These are phyloP conservation scores for Bacidia gigantensis DNA, from an alignment of 495 filamentous ascomycete species.

Conservation along the genomic window DNA sequence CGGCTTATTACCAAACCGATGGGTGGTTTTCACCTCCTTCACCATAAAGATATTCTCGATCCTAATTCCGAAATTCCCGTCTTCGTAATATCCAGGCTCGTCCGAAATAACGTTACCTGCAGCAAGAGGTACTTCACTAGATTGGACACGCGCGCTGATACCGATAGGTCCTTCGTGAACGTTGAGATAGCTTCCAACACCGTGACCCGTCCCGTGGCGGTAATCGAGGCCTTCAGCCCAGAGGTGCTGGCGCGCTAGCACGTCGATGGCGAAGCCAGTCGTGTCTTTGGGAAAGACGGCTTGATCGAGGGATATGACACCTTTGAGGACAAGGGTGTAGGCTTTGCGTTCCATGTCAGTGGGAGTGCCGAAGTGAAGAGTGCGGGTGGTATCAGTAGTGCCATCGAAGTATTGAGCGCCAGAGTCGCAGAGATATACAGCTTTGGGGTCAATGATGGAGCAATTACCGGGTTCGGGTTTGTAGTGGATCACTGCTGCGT, in stretches of 20 bases:
- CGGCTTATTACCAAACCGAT: constrained; percentile 84
- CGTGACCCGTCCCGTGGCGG: constrained; percentile 92
- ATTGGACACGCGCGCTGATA: constrained; percentile 82
- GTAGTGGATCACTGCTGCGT: constrained; percentile 96
- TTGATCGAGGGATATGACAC: constrained; percentile 80
- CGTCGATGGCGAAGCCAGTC: constrained; percentile 81
- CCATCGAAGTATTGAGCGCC: constrained; percentile 92
- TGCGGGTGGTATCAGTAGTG: constrained; percentile 92
- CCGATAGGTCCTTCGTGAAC: constrained; percentile 98
- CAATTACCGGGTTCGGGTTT: constrained; percentile 77
- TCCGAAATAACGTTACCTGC: constrained; percentile 91
- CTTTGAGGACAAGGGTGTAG: constrained; percentile 92
- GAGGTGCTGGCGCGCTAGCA: constrained; percentile 76
- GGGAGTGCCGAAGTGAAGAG: constrained; percentile 80
- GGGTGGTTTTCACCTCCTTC: constrained; percentile 68
- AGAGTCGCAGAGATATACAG: constrained; percentile 92
- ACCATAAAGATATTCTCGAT: constrained; percentile 93
- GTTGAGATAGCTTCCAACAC: constrained; percentile 85
- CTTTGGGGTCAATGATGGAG: constrained; percentile 69
- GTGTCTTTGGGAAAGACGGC: constrained; percentile 91
- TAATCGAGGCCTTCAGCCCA: constrained; percentile 93
- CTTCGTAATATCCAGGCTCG: constrained; percentile 95
- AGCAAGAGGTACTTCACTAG: constrained; percentile 77
- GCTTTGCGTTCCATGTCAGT: constrained; percentile 76
- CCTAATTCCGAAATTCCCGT: constrained; percentile 92